Percentiles rank a stretch among this genome's conserved stretches.
phyloP scores from a whole-genome alignment of 345 rosid genomes.

The Gossypium mustelinum region DNA sequence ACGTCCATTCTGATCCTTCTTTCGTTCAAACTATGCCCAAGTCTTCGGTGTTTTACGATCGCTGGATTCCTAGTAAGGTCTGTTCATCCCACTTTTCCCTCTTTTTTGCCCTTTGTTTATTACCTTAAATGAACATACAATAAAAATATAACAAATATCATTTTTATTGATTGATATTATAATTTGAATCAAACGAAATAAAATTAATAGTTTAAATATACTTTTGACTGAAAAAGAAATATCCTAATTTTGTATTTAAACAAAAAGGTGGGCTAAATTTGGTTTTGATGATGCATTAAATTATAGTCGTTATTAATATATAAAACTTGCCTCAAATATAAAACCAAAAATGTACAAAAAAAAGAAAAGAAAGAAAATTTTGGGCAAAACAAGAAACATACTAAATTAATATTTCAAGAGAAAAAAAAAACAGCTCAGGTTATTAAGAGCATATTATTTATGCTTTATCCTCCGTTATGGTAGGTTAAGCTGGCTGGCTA shows the following conservation, averaged over 20 bases:
- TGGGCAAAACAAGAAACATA: background rate
- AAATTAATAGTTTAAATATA: background rate
- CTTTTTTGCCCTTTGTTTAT: background rate
- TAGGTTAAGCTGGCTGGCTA: background rate
- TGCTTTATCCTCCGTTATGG: background rate
- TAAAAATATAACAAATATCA: too few relatives aligned
- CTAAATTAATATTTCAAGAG: background rate
- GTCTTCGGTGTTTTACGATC: constrained; percentile 48
- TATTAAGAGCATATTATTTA: too few relatives aligned
- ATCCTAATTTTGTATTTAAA: too few relatives aligned
- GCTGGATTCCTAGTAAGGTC: constrained; percentile 77
- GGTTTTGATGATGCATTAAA: too few relatives aligned
- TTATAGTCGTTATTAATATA: too few relatives aligned
- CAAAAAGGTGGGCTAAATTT: too few relatives aligned
- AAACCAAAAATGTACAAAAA: too few relatives aligned
- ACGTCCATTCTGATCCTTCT: constrained; percentile 62
- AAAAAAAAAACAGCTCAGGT: background rate
- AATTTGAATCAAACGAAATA: background rate
- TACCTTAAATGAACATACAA: too few relatives aligned
- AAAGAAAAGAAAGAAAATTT: background rate
- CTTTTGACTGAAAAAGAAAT: too few relatives aligned
- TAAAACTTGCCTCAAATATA: too few relatives aligned
- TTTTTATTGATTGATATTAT: too few relatives aligned
- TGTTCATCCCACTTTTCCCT: constrained; percentile 6
- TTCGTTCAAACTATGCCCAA: constrained; percentile 35